phyloP scores from a whole-genome alignment of 1,139 yeast species.

The Debaryomyces udenii region DNA sequence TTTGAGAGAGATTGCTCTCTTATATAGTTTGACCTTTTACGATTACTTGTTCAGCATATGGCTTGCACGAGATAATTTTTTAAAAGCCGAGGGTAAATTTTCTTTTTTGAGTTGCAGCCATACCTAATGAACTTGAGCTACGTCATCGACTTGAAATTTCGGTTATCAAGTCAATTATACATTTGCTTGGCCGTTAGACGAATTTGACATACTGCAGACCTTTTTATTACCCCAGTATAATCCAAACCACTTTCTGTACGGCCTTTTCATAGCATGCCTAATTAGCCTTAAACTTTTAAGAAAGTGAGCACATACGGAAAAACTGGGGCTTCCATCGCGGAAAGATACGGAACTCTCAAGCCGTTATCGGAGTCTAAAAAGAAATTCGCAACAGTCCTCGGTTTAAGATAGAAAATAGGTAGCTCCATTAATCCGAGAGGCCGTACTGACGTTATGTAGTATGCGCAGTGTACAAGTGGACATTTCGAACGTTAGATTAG shows the following conservation, averaged over 20 bases:
- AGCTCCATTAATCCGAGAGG: conserved; percentile 2
- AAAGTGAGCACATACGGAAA: neutral
- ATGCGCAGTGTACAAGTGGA: no score
- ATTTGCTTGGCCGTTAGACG: no score
- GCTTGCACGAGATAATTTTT: conserved; percentile 1
- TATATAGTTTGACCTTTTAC: neutral
- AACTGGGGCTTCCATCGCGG: neutral
- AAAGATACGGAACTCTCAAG: neutral
- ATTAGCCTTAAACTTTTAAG: no score
- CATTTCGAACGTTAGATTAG: no score
- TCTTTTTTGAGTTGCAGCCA: neutral
- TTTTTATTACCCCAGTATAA: no score
- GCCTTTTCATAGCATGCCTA: no score
- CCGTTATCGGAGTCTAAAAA: conserved; percentile 6
- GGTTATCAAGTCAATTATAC: no score
- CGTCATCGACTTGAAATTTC: no score
- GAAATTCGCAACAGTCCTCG: conserved; percentile 5
- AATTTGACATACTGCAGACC: no score
- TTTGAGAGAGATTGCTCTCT: conserved; percentile 3
- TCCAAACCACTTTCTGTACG: no score
- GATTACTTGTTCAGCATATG: neutral
- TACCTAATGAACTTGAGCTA: no score
- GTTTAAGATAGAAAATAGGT: neutral
- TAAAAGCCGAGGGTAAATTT: conserved; percentile 1
- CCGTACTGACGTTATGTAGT: neutral